Base-by-base conservation (phyloP, 768 basidiomycete genomes). In the Favolaschia claudopus region DNA sequence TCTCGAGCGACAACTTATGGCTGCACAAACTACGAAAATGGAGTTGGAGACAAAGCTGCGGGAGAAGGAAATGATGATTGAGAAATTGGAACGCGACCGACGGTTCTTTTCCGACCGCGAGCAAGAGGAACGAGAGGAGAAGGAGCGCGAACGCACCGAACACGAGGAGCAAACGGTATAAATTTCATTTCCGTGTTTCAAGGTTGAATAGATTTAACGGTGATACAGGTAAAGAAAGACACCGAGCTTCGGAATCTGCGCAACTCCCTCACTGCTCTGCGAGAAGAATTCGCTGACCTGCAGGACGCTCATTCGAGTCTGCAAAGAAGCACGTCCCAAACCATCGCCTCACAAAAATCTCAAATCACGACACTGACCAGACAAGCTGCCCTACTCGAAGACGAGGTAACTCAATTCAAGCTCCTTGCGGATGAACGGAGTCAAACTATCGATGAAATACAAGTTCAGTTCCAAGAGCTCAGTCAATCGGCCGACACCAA, bases 71-170 rank as follows among this genome's bases (percentile, higher is more conserved):
- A 62, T 79, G 1, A 69, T 75, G 22, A 81, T 93, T 25, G 89
- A 90, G 38, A 75, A 85, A 39, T 77, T 94, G 10, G 89, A 92
- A 66, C 76, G 82, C 17, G 92, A 93, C 67, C 76, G 91, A 33
- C 76, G 89, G 17, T 91, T 80, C 77, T 79, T 92, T 46, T 76
- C 87, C 0, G 89, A 92, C 60, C 72, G 87, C 4, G 91, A 92
- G 69, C 77, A 81, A 45, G 84, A 87, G 33, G 89, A 92, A 59
- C 76, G 84, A 22, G 85, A 87, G 56, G 89, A 88, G 71, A 89
- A 85, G 71, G 87, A 91, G 55, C 70, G 70, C 10, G 85, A 90
- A 52, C 76, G 82, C 15, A 70, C 67, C 4, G 80, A 80, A 33
- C 74, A 76, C 49, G 79, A 81, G 5, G 80, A 83, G 56, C 86